Conservation (phyloP, 208 protist genomes). For the Crithidia sp. region DNA sequence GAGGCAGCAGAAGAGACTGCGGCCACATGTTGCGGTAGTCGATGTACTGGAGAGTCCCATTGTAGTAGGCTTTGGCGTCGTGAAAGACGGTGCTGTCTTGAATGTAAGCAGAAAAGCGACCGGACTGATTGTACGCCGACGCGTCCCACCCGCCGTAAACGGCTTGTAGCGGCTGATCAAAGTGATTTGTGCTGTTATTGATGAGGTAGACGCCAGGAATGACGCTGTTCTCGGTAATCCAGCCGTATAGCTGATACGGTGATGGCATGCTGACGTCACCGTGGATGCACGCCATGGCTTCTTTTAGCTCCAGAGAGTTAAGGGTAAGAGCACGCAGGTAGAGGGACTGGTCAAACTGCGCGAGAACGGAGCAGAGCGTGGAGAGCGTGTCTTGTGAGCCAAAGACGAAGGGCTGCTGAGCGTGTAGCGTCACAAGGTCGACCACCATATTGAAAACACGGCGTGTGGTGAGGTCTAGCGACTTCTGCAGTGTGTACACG, state of each 20-base stretch:
- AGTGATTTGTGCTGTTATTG: slow-evolving; percentile 4
- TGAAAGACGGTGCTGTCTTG: not conserved
- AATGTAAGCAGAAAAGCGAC: not conserved
- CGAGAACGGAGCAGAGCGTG: slow-evolving; percentile 11
- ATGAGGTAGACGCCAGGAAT: slow-evolving; percentile 24
- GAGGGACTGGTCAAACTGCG: not conserved
- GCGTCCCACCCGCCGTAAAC: slow-evolving; percentile 7
- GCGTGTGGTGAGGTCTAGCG: not conserved
- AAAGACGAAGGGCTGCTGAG: not conserved
- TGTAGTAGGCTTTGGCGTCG: not conserved
- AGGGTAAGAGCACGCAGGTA: not conserved
- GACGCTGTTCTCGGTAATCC: slow-evolving; percentile 10
- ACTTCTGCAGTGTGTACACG: not conserved
- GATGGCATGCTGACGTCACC: not conserved
- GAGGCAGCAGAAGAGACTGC: not conserved
- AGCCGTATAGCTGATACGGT: not conserved
- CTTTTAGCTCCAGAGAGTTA: not conserved
- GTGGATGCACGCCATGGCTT: slow-evolving; percentile 10
- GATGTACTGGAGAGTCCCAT: not conserved
- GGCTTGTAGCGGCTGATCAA: slow-evolving; percentile 7
- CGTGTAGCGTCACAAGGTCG: not conserved
- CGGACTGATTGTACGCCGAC: not conserved
- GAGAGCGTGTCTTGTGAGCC: not conserved
- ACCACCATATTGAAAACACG: not conserved
- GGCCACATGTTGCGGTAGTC: slow-evolving; percentile 10